Evolutionary conservation across 768 basidiomycete genomes (phyloP), one percentile per base, ranked within the genome.

Genomic region (Auriscalpium microsporum): DNA sequence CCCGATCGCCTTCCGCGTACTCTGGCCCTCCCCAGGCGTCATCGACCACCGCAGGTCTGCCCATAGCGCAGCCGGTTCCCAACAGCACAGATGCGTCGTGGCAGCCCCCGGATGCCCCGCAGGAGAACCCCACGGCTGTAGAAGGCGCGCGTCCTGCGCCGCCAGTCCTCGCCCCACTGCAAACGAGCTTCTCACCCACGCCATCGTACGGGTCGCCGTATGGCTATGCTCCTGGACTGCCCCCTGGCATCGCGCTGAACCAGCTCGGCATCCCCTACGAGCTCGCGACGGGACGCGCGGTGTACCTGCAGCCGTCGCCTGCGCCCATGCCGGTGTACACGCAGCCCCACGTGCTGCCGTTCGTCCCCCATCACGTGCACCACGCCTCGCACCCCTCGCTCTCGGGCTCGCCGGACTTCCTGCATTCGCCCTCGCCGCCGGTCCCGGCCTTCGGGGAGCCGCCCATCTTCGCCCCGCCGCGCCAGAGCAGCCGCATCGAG

Each of bases 241-340:
- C 89, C n/a, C 75, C 82, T 13, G 90, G 90, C 48, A 76, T 90
- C 50, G 87, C 78, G 13, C 70, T 90, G 64, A 83, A 83, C 60
- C 79, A 82, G 53, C 83, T 87, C 57, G 90, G 90, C 35, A 76
- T 89, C 72, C 75, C 87, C n/a, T 91, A 84, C 65, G 90, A 92
- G 68, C 65, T 90, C 51, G 82, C 87, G 13, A 90, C 87, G 5
- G 90, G 90, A 42, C 87, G 87, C 40, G 80, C 87, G 10, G 83
- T 92, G 36, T 86, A 85, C 62, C 74, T 91, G 33, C 79, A 83
- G 58, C 70, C 68, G 10, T 57, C 67, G 1, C 62, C 62, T 4
- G 63, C 56, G 2, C 52, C 56, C 8, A 33, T 48, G 48, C 59
- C 58, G 35, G 50, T 61, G 28, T 52, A 44, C 2, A 60, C 76